phyloP scores from a whole-genome alignment of 2,329 filamentous ascomycete species.

The Colletotrichum sp. region DNA sequence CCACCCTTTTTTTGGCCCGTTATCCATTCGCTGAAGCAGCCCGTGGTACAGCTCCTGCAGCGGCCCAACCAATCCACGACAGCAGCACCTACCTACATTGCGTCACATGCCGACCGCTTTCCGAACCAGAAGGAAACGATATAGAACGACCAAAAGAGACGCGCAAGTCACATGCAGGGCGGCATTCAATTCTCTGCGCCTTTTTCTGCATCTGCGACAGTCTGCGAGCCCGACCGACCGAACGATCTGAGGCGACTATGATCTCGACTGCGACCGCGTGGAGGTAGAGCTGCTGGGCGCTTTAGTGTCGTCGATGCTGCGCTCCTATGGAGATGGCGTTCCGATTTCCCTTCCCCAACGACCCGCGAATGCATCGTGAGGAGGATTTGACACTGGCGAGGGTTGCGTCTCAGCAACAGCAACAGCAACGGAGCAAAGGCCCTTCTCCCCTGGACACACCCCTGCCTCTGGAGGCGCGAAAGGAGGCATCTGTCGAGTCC shows the following conservation, averaged over 20 bases:
- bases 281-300: slow-evolving; percentile 8
- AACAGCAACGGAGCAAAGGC: slow-evolving; percentile 24
- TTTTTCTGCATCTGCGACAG: neutral
- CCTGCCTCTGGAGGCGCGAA: slow-evolving; percentile 8
- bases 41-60: neutral
- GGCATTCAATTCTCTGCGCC: neutral
- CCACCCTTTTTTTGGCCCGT: neutral
- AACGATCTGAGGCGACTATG: slow-evolving; percentile 4
- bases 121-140: neutral
- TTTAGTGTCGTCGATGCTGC: slow-evolving; percentile 6
- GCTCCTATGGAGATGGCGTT: slow-evolving; percentile 39
- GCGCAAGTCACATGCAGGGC: slow-evolving; percentile 7
- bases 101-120: slow-evolving; percentile 24
- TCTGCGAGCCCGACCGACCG: neutral
- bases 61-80: slow-evolving; percentile 9
- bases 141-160: neutral
- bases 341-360: slow-evolving; percentile 37
- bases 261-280: neutral
- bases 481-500: slow-evolving; percentile 10
- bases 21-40: neutral
- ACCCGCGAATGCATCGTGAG: slow-evolving; percentile 38
- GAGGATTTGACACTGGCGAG: slow-evolving; percentile 41
- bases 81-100: slow-evolving; percentile 13
- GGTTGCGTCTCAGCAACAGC: slow-evolving; percentile 27
- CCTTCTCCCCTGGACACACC: slow-evolving; percentile 19